Conservation (phyloP, 257 asterid genomes). For the Solanum virginianum region DNA sequence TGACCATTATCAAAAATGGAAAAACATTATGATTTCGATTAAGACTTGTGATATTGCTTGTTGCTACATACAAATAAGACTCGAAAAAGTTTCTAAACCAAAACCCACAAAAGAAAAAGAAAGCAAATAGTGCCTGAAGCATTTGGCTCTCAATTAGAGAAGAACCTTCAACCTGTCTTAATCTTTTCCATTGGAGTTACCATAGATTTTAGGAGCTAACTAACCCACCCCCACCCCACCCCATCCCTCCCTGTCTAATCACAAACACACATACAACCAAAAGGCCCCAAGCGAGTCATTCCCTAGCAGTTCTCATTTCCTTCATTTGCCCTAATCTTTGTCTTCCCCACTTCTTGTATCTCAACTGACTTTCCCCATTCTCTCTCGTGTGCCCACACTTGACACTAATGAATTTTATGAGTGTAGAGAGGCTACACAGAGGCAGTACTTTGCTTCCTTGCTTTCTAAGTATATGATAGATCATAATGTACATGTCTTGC, state of each 20-base stretch:
- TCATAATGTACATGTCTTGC: not conserved
- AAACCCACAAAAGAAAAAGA: not conserved
- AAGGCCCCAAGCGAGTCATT: not conserved
- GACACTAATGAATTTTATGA: not conserved
- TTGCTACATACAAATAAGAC: not conserved
- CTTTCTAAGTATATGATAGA: not conserved
- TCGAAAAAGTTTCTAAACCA: not conserved
- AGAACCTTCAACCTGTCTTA: not conserved
- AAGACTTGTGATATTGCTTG: not conserved
- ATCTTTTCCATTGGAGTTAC: not conserved
- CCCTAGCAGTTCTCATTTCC: not conserved
- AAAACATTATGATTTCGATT: not conserved
- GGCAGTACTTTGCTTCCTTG: not conserved
- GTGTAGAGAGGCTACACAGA: not conserved
- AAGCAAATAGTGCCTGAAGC: not conserved
- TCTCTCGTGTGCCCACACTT: not conserved
- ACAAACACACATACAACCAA: not conserved
- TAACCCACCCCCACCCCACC: not conserved
- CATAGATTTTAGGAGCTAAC: not conserved
- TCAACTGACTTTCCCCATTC: not conserved
- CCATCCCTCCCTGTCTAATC: not conserved
- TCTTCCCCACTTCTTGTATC: not conserved
- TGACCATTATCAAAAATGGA: not conserved
- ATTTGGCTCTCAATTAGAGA: not conserved
- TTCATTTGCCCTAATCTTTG: not conserved